Evolutionary conservation across 2,329 filamentous ascomycete species (phyloP), one percentile per base, ranked within the genome.

Genomic region (Parastagonospora avenae): DNA sequence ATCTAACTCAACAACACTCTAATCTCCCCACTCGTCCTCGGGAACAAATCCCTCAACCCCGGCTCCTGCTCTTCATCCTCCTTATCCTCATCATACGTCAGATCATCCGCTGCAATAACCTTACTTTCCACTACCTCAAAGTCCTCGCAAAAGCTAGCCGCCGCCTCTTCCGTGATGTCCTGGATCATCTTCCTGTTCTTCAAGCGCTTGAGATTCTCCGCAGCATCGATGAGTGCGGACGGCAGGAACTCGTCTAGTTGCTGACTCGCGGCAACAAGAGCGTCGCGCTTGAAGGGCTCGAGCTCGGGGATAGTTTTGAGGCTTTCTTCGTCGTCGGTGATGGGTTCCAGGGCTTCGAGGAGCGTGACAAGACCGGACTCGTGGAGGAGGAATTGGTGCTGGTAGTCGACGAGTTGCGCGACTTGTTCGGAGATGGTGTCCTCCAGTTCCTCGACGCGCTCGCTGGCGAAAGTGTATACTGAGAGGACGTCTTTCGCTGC

Each of bases 141-240:
- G 63, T 94, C 90, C 29, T 83, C 81, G 60, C 92, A 96, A 75
- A 99, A 99, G 46, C 79, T 82, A 61, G 91, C 87, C 0, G 92
- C 90, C 0, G 92, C 93, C 57, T 89, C 85, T 63, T 95, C 90
- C 0, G 91, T 94, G 42, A 96, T 84, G 40, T 86, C 80, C 41
- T 90, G 84, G 11, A 89, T 88, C 50, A 96, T 76, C 9, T 80
- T 81, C 1, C 89, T 84, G 64, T 90, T 89, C 55, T 89, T 86
- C 1, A 99, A 76, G 36, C 84, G 79, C 57, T 87, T 88, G 24
- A 97, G 74, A 53, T 91, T 90, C 43, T 94, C 89, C 62, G 90
- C 86, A 2, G 92, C 92, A 70, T 99, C 94, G 80, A 97, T 93
- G 28, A 96, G 81, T 2, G 93, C 94, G 1, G 91, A 95, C 0